phyloP scores from a whole-genome alignment of 2,329 filamentous ascomycete genomes.

The Apiospora hydei region DNA sequence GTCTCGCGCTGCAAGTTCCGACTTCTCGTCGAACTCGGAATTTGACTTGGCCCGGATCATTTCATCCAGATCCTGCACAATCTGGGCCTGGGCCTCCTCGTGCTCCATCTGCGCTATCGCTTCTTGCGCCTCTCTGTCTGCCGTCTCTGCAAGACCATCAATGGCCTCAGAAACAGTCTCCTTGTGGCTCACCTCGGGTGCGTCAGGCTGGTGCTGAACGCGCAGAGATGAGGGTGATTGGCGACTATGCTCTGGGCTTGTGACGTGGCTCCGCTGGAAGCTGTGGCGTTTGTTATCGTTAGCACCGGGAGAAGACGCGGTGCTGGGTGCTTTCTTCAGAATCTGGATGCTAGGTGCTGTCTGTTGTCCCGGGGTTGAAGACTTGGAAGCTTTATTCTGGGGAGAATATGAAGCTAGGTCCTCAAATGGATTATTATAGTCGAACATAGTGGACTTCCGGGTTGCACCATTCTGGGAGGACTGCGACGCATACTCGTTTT shows the following conservation, averaged over 20 bases:
- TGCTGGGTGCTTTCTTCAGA: constrained; percentile 56
- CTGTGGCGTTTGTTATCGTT: constrained; percentile 50
- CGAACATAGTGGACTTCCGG: constrained; percentile 41
- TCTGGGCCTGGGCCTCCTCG: constrained; percentile 56
- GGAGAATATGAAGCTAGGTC: constrained; percentile 50
- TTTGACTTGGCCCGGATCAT: constrained; percentile 60
- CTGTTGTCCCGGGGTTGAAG: constrained; percentile 43
- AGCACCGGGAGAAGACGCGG: constrained; percentile 47
- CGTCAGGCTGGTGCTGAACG: constrained; percentile 30
- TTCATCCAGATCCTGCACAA: constrained; percentile 56
- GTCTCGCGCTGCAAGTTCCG: constrained; percentile 52
- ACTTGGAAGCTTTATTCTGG: constrained; percentile 51
- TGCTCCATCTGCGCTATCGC: constrained; percentile 66
- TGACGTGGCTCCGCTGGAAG: constrained; percentile 52
- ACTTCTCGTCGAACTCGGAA: constrained; percentile 60
- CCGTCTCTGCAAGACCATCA: constrained; percentile 65
- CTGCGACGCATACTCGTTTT: constrained; percentile 37
- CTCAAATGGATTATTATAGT: constrained; percentile 50
- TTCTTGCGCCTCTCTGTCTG: constrained; percentile 65
- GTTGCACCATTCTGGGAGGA: constrained; percentile 36
- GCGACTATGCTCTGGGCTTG: constrained; percentile 52
- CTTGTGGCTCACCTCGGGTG: constrained; percentile 46
- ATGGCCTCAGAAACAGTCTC: constrained; percentile 78
- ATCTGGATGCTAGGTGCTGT: constrained; percentile 52
- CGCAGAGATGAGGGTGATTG: constrained; percentile 41